Evolutionary conservation across 176 grass and related monocot genomes (phyloP), one percentile per base, ranked within the genome.

Genomic region (barley (Hordeum vulgare)): DNA sequence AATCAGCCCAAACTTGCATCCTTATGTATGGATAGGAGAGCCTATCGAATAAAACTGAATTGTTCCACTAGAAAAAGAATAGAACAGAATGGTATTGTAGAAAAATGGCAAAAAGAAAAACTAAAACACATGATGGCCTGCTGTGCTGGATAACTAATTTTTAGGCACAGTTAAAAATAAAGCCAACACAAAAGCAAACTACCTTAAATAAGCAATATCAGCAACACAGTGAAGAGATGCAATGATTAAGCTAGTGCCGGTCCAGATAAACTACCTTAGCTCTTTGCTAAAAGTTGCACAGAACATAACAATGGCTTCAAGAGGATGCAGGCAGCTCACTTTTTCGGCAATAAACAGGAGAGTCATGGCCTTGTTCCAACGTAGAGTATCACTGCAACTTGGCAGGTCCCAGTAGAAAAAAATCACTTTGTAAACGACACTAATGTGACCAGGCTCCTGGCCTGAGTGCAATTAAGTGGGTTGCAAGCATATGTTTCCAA

Each of bases 1-100:
- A 71, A 72, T 72, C 69, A 72, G 69, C 69, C 69, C 69, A 72
- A 72, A 15, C 24, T 73, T 73, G 69, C 24, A 73, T 28, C 65
- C 24, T 47, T 26, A 8, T 47, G 24, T 28, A 27, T 4, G n/a
- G 40, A 73, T 18, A 73, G 69, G 40, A 7, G 26, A 36, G 54
- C 76, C 42, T 49, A 34, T 61, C 7, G 7, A 49, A 64, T 75
- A 71, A 80, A 80, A 74, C n/a, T 44, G 44, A 37, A 65, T 28
- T 11, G 7, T 9, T 8, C 26, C 26, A 73, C 40, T 45, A 47
- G 51, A 54, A 54, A 54, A 21, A 51, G 51, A 18, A 54, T 54
- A 54, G 7, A 54, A 54, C 18, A 54, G 51, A 54, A 54, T 21
- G 7, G 18, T 54, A 54, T 20, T 54, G 51, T 21, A 54, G 51